Evolutionary conservation across 257 asterid species (phyloP).

Genomic region (Salvia miltiorrhiza): DNA sequence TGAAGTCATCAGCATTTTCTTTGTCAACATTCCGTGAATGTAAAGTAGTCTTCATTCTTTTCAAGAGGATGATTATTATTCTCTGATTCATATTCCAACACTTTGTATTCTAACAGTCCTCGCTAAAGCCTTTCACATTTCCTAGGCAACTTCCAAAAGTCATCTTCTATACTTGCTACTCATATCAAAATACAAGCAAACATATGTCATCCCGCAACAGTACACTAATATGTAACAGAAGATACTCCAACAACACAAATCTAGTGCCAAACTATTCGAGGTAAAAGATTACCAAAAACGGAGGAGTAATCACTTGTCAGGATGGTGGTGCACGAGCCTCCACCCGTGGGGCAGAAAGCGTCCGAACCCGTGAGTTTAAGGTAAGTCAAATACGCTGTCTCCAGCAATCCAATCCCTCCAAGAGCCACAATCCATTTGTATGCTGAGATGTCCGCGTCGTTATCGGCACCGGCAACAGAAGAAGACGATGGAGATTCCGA

Average conservation of each 20-base stretch:
- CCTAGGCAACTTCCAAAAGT: not conserved
- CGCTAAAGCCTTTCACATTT: not conserved
- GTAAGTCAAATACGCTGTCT: constrained; percentile 81
- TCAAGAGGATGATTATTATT: not conserved
- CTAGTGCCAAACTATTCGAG: constrained; percentile 1
- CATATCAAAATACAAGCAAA: not conserved
- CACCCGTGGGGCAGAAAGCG: constrained; percentile 79
- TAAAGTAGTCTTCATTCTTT: constrained; percentile 23
- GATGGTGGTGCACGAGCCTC: constrained; percentile 61
- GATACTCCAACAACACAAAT: not conserved
- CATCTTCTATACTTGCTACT: not conserved
- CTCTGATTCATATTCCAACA: too few relatives aligned
- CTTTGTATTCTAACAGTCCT: not conserved
- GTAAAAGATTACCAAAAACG: constrained; percentile 53
- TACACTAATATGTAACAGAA: not conserved
- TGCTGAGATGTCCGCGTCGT: constrained; percentile 36
- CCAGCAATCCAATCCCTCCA: constrained; percentile 82
- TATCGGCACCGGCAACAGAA: constrained; percentile 14
- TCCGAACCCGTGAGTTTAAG: constrained; percentile 69
- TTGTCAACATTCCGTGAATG: not conserved
- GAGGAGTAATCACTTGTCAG: constrained; percentile 76
- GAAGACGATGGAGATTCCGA: constrained; percentile 32
- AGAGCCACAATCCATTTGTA: constrained; percentile 69
- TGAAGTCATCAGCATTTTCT: not conserved
- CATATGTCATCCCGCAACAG: not conserved